Conservation (phyloP, 257 asterid species). For the Datura wrightii region DNA sequence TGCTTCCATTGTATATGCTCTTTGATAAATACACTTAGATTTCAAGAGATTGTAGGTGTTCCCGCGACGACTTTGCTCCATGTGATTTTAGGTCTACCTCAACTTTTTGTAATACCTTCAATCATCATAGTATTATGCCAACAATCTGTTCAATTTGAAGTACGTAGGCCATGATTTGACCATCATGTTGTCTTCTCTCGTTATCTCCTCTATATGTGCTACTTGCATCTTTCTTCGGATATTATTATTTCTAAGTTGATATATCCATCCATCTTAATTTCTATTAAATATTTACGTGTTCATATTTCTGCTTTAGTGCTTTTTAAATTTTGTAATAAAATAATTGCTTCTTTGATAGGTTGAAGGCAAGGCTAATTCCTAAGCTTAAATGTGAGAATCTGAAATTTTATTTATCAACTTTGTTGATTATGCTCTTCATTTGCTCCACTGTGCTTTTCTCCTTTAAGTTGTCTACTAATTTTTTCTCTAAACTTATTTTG, state of each 20-base stretch:
- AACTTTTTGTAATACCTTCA: neutral
- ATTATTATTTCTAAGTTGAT: neutral
- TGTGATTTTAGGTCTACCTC: neutral
- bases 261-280: neutral
- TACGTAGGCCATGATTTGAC: neutral
- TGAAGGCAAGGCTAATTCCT: neutral
- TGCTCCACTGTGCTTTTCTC: neutral
- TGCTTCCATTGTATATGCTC: neutral
- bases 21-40: neutral
- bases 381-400: neutral
- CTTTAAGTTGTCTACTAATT: neutral
- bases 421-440: neutral
- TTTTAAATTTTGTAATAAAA: neutral
- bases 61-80: neutral
- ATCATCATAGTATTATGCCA: neutral
- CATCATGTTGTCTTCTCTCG: neutral
- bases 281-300: conserved; percentile 4
- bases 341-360: neutral
- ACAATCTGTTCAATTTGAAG: neutral
- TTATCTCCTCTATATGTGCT: neutral
- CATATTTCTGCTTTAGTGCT: neutral
- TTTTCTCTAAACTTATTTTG: conserved; percentile 33
- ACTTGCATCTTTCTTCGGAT: neutral
- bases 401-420: conserved; percentile 1
- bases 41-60: neutral